Evolutionary conservation across 1,139 yeast genomes (phyloP), one percentile per base, ranked within the genome.

Genomic region (Geotrichum histeridarum): DNA sequence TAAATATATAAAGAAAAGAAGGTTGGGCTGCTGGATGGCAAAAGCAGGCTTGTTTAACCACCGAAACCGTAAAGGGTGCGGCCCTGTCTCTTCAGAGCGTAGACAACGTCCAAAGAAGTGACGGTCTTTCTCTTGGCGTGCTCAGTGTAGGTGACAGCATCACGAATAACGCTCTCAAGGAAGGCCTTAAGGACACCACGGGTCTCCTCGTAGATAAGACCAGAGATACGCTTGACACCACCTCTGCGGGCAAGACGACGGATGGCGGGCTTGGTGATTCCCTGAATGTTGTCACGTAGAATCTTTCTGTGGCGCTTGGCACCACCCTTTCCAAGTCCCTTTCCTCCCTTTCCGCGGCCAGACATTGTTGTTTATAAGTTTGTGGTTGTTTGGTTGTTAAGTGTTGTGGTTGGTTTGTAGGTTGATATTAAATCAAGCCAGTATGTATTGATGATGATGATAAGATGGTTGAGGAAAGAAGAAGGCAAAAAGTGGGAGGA

Each of bases 181-280:
- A 91, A 93, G 60, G 95, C 81, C 80, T 91, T 91, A 68, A 93
- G 82, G 67, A 93, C 98, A 66, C 87, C 93, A 81, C 99, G 89
- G 71, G 94, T 96, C 82, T 91, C 97, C 80, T 93, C 98, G 81
- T 93, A 93, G 76, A 93, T 91, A 74, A 91, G 82, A 73, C 96
- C 98, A 64, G 98, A 91, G 70, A 93, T 93, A 86, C 98, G 96
- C 86, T 93, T 93, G 73, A 93, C 99, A 88, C 99, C 99, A 80
- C 99, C 99, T 88, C 99, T 90, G 85, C 99, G 91, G 60, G 99
- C 99, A 72, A 93, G 86, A 87, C 99, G 91, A 82, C 99, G 90
- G 74, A 93, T 93, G 71, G 99, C 99, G 74, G 99, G 99, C 83
- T 93, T 93, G 64, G 99, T 93, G 74, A 93, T 91, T 82, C 99